Conservation (phyloP, 1,284 basidiomycete species). For the Moesziomyces globuligerus region DNA sequence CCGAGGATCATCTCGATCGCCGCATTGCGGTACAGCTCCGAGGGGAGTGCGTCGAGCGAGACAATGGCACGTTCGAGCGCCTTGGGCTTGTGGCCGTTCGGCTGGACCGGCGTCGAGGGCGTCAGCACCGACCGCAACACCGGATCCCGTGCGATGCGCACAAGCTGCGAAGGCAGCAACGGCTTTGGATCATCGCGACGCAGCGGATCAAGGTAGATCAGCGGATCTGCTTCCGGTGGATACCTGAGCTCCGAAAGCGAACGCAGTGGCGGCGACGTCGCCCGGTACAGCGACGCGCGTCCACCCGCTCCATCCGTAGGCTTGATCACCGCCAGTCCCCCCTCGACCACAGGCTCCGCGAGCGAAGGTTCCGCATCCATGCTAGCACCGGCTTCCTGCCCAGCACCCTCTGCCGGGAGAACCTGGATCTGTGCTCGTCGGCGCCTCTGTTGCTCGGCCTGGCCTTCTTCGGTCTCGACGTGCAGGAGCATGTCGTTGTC, state of each 20-base stretch:
- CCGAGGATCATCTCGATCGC: constrained; percentile 66
- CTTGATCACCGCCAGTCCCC: constrained; percentile 24
- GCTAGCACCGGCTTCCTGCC: no score
- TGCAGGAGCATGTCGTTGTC: constrained; percentile 87
- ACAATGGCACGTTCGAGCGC: constrained; percentile 56
- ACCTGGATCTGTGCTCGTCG: constrained; percentile 38
- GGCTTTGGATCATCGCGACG: constrained; percentile 64
- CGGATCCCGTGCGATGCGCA: constrained; percentile 54
- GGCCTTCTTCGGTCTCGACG: constrained; percentile 84
- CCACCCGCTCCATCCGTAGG: not conserved
- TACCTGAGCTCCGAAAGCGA: constrained; percentile 53
- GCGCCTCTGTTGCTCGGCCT: constrained; percentile 74
- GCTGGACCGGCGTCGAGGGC: constrained; percentile 35
- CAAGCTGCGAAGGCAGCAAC: constrained; percentile 52
- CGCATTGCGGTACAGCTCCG: constrained; percentile 54
- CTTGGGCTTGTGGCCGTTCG: constrained; percentile 41
- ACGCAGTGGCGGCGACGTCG: constrained; percentile 49
- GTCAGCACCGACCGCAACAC: constrained; percentile 54
- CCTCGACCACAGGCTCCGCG: constrained; percentile 17
- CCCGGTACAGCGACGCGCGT: constrained; percentile 33
- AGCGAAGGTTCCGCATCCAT: constrained; percentile 6
- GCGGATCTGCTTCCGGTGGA: constrained; percentile 63
- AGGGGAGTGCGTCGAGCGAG: constrained; percentile 60
- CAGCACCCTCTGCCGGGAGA: not conserved
- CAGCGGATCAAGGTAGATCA: constrained; percentile 64